Evolutionary conservation across 1,139 yeast species (phyloP), one percentile per base, ranked within the genome.

Genomic region (Protomyces inouyei): DNA sequence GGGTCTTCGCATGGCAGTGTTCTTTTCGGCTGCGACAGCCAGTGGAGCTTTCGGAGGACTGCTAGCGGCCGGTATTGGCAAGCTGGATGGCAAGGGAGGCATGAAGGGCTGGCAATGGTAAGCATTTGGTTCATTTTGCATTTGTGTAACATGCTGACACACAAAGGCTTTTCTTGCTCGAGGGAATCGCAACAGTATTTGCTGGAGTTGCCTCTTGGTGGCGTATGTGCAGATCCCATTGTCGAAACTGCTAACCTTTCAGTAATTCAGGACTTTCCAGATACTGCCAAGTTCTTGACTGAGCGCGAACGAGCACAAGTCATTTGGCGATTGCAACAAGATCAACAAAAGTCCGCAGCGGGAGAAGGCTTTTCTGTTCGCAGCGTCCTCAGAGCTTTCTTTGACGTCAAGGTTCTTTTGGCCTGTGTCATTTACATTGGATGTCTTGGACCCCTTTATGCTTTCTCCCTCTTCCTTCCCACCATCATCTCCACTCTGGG

Each of bases 21-120:
- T 90, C 74, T 89, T 86, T 75, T 89, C 96, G 0, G 96, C 97
- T n/a, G 96, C 96, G 0, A 96, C 90, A 16, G 64, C 45, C 8
- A 32, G 93, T 48, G 92, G 96, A 1, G 86, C 95, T 9, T 92
- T 85, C 9, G 92, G 93, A 10, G 96, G 96, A 16, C 79, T 89
- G 64, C 89, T 89, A 9, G 83, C 89, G 64, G 96, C 96, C 3
- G 96, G 95, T 0, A 87, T 89, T 76, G 96, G 89, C 73, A 85
- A 82, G 71, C 86, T 89, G 83, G 92, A 89, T 72, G 87, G 87
- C 64, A 77, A 73, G 28, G 76, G 83, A 46, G 96, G 96, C 0
- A 78, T 79, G 66, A 81, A 86, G 55, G 97, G 96, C 37, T 90
- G 91, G 87, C 92, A 87, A 77, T 89, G 96, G 96, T 28, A 28